Percentiles rank a stretch among this genome's conserved stretches.
These are phyloP conservation scores for Nakataea oryzae DNA, from an alignment of 2,329 filamentous ascomycete species.

Conservation along the genomic window DNA sequence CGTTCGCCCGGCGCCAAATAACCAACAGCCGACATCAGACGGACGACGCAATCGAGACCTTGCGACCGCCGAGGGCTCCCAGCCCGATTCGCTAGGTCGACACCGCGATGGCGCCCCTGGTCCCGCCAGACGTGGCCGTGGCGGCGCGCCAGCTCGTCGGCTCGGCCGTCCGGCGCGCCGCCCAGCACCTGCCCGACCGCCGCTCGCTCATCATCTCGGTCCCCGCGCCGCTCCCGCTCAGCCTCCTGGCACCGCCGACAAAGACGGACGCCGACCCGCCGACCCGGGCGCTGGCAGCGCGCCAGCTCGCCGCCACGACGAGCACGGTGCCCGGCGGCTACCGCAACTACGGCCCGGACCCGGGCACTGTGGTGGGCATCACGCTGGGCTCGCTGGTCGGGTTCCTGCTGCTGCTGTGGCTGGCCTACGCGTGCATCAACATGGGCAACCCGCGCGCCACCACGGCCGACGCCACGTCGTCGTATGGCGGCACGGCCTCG, in stretches of 20 bases:
- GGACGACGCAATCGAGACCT: not conserved
- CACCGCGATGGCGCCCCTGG: not conserved
- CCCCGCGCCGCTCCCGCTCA: not conserved
- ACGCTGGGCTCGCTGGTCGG: conserved; percentile 31
- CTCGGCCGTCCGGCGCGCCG: not conserved
- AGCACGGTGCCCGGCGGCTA: conserved; percentile 20
- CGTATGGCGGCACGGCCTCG: conserved; percentile 12
- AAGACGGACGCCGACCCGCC: conserved; percentile 3
- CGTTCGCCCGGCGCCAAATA: no score
- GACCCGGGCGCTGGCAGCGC: conserved; percentile 9
- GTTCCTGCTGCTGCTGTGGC: conserved; percentile 21
- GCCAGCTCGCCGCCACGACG: conserved; percentile 10
- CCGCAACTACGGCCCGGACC: conserved; percentile 13
- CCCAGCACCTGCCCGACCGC: not conserved
- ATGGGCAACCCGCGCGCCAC: conserved; percentile 13
- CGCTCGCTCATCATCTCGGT: not conserved
- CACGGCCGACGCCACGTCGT: conserved; percentile 5
- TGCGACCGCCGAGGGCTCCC: not conserved
- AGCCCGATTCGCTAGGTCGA: not conserved
- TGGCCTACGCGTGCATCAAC: conserved; percentile 21
- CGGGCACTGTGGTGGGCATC: conserved; percentile 29
- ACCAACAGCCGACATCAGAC: no score
- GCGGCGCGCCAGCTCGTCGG: not conserved
- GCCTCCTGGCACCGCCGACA: not conserved
- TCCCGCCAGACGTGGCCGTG: not conserved